Conservation (phyloP, 2,329 filamentous ascomycete genomes). For the Xylaria sp. region DNA sequence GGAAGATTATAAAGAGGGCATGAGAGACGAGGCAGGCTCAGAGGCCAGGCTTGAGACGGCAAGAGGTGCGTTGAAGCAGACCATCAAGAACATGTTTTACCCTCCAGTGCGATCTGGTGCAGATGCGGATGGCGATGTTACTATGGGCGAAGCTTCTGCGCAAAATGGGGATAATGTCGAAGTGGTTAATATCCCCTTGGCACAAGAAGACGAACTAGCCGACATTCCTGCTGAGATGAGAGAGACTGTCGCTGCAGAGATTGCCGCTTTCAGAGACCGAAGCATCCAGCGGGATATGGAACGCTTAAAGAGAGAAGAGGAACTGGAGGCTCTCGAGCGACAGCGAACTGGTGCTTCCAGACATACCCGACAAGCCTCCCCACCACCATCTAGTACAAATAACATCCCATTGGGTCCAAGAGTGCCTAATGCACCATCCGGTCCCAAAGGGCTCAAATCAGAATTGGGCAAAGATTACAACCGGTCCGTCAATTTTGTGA, state of each 20-base stretch:
- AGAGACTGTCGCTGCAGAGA: conserved; percentile 92
- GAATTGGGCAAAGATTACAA: conserved; percentile 60
- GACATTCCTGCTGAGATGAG: conserved; percentile 97
- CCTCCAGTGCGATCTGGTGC: conserved; percentile 63
- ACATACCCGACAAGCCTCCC: conserved; percentile 75
- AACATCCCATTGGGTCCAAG: conserved; percentile 80
- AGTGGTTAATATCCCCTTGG: conserved; percentile 88
- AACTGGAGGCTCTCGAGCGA: conserved; percentile 87
- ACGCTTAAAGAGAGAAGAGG: conserved; percentile 86
- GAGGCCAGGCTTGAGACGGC: conserved; percentile 77
- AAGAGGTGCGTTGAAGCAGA: conserved; percentile 72
- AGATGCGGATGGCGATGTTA: conserved; percentile 73
- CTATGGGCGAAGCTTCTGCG: conserved; percentile 71
- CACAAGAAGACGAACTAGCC: conserved; percentile 89
- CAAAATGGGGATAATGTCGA: conserved; percentile 74
- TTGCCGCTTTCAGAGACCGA: conserved; percentile 90
- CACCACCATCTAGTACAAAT: conserved; percentile 72
- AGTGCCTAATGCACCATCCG: conserved; percentile 78
- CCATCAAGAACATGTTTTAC: conserved; percentile 77
- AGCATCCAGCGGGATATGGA: conserved; percentile 91
- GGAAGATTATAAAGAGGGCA: conserved; percentile 78
- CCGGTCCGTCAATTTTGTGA: conserved; percentile 78
- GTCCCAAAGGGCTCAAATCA: conserved; percentile 67
- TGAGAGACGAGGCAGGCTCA: conserved; percentile 69
- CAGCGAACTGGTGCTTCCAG: conserved; percentile 73